Evolutionary conservation across 73 alveolate genomes (phyloP).

Genomic region (Diophrys sp.): DNA sequence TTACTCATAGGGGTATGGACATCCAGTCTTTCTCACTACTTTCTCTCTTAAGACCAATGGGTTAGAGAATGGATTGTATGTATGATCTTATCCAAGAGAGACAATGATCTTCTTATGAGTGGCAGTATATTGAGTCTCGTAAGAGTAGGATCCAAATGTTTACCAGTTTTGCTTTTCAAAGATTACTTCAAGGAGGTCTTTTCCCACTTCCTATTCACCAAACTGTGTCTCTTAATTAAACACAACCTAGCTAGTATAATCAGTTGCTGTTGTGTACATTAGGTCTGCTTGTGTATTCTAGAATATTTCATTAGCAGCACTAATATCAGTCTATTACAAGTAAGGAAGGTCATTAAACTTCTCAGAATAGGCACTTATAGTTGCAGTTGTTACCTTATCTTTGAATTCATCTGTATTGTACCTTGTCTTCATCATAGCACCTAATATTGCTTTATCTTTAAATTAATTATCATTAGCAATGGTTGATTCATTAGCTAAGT

Average conservation of each 20-base stretch:
- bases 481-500: background rate
- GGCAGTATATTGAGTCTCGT: background rate
- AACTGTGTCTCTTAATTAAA: background rate
- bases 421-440: background rate
- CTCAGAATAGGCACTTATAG: background rate
- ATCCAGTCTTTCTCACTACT: background rate
- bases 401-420: background rate
- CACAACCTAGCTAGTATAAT: no score
- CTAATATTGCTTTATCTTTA: background rate
- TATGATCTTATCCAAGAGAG: background rate
- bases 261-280: background rate
- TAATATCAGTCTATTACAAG: no score
- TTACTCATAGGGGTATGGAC: background rate
- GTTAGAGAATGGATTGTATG: background rate
- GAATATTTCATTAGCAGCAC: background rate
- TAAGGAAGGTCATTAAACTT: no score
- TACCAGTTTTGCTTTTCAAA: background rate
- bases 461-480: background rate
- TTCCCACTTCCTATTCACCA: background rate
- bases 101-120: background rate
- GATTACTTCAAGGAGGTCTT: background rate
- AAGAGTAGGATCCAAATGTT: background rate
- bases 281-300: background rate
- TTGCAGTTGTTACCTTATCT: background rate
- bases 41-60: background rate